Evolutionary conservation across 345 rosid genomes (phyloP), one percentile per base, ranked within the genome.

Genomic region (Brassica nigra): DNA sequence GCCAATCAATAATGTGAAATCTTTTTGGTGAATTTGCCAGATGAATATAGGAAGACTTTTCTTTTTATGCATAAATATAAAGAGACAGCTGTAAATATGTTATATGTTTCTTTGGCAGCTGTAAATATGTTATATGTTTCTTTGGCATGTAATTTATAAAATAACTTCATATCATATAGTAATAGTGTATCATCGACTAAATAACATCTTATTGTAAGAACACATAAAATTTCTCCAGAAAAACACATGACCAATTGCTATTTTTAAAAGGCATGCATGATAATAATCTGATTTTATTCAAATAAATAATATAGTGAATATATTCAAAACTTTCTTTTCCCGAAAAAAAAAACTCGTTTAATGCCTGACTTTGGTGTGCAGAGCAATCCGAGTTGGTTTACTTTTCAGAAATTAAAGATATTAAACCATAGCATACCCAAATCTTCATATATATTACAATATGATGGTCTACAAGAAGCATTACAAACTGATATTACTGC

Each of bases 381-480:
- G 10, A 18, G 10, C 72, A 65, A 52, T 8, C 4, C 31, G 18
- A 57, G 11, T 27, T 67, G 31, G 23, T 66, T 37, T 2, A 39
- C 20, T 11, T 9, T 27, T 10, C 66, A 23, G 8, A 23, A 57
- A 62, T 18, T n/a, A 27, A 62, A 33, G 1, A 70, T 15, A 16
- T 44, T n/a, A 42, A 66, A 66, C 63, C 74, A 61, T 34, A 63
- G 8, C 34, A 29, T 62, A 62, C 23, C 33, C 55, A 70, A 6
- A 70, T 18, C 31, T 42, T 57, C 20, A 52, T 10, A 70, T 39
- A 75, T 49, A 80, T 62, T 44, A 73, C 78, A 79, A 61, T 23
- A 47, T 23, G 49, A 5, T 67, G 28, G 65, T 61, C 78, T 68
- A 68, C 70, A 79, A 61, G 70, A 66, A 33, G 77, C 70, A 79